Base-by-base conservation (phyloP, 345 rosid species). In the Eucalyptus erythrocorys region DNA sequence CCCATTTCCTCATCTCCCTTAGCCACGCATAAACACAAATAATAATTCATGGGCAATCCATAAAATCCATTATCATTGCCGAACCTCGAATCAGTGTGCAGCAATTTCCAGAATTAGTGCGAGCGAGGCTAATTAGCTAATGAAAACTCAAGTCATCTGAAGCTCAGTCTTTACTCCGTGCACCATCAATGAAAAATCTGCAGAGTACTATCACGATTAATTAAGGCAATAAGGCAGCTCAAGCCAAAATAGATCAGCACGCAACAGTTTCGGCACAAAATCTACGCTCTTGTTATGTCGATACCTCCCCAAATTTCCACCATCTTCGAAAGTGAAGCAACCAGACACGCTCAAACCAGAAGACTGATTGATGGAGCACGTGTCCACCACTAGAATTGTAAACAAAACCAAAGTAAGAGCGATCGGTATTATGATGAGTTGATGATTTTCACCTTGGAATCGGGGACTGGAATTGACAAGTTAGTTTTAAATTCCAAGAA, bases 391-490 rank as follows among this genome's bases (percentile, higher is more conserved):
- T 66, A 32, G 40, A 32, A 66, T 61, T n/a, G 68, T 30, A 66
- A n/a, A n/a, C 40, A 66, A 7, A 7, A 66, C 76, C 40, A n/a
- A 50, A 50, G 53, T 16, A 50, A 21, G 5, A 21, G 2, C 8
- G 59, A 53, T 53, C 0, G 2, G 0, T 53, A 21, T 53, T 8
- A 53, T 3, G 26, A 21, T 21, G 10, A 21, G 0, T 53, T 21
- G 11, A 53, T 21, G 11, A 53, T 53, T 21, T 53, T 53, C 26
- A 53, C 10, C 2, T 1, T 1, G 10, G 5, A 53, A 53, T 53
- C 5, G 2, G 59, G 10, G 6, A 53, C 0, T 3, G 59, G 1
- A 53, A 21, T 21, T 21, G 59, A 53, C 26, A 21, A 21, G 26
- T 53, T 53, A 1, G 26, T 21, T 53, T 21, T 15, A 53, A 21